Evolutionary conservation across 352 stramenopile genomes (phyloP), one percentile per base, ranked within the genome.

Genomic region (Globisporangium paroecandrum): DNA sequence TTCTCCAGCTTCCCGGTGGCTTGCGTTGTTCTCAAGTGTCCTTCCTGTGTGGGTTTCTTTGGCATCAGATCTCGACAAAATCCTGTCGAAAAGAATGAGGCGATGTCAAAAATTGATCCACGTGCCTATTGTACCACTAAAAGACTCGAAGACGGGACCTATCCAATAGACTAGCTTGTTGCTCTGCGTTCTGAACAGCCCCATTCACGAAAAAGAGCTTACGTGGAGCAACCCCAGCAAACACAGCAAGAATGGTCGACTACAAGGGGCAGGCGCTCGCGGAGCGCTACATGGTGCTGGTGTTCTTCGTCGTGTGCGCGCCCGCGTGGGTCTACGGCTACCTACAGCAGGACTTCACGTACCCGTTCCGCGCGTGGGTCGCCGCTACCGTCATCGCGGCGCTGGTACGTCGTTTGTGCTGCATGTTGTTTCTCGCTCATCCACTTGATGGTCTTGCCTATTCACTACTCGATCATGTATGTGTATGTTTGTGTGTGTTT

Each of bases 271-370:
- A 95, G 60, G 77, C 76, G 47, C 73, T 87, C 57, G 84, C 85
- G 4, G 87, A 95, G 70, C 79, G 75, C 54, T 64, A 87, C 29
- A 73, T 94, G 65, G 51, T 83, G 63, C 57, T 84, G 67, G 89
- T 83, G 64, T 94, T 93, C 64, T 67, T 83, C 65, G 56, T 94
- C 47, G 78, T 94, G 72, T 95, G 87, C 75, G 75, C 81, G 51
- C 87, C 87, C 46, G 84, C 85, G 59, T 95, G 87, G 87, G 73
- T 95, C 77, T 93, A 93, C 62, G 87, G 87, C 54, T 94, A 88
- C 76, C 65, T 89, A 29, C 73, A 94, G 69, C 85, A 95, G 62
- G 84, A 94, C 77, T 95, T 95, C 62, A 79, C 69, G 24, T 90
- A 92, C 64, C 81, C 87, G 1, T 81, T 95, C 41, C 81, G 89